Evolutionary conservation across 257 asterid genomes (phyloP).

Genomic region (Verbena officinalis): DNA sequence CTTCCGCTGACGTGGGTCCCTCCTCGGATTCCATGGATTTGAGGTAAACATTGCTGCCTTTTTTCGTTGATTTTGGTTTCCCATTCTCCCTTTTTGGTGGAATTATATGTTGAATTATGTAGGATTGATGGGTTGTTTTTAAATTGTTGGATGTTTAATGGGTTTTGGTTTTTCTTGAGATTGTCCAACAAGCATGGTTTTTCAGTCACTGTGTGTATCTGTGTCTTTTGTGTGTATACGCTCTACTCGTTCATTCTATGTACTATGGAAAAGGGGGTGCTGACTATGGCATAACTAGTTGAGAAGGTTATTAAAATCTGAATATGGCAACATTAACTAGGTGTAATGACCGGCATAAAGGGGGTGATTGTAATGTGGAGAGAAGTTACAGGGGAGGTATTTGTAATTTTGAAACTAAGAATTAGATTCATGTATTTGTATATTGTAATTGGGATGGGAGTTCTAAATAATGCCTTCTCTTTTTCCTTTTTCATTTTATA

Average conservation of each 20-base stretch:
- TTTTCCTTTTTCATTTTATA: slow-evolving; percentile 22
- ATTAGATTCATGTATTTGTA: no score
- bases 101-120: neutral
- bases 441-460: no score
- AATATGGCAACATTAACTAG: no score
- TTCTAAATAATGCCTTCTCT: neutral
- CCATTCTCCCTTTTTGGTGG: neutral
- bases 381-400: no score
- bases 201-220: neutral
- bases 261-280: neutral
- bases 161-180: slow-evolving; percentile 12
- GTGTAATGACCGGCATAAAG: no score
- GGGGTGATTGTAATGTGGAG: no score
- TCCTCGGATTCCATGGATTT: slow-evolving; percentile 49
- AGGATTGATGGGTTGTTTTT: slow-evolving; percentile 3
- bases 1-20: slow-evolving; percentile 49
- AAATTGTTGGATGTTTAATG: slow-evolving; percentile 14
- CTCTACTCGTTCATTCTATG: neutral
- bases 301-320: no score
- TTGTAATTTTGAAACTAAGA: no score
- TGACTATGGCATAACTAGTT: neutral
- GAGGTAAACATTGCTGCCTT: slow-evolving; percentile 43
- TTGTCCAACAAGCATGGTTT: neutral
- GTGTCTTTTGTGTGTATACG: neutral
- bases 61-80: neutral